phyloP scores from a whole-genome alignment of 371 early-diverging fungal genomes.

The Batrachochytrium dendrobatidis region DNA sequence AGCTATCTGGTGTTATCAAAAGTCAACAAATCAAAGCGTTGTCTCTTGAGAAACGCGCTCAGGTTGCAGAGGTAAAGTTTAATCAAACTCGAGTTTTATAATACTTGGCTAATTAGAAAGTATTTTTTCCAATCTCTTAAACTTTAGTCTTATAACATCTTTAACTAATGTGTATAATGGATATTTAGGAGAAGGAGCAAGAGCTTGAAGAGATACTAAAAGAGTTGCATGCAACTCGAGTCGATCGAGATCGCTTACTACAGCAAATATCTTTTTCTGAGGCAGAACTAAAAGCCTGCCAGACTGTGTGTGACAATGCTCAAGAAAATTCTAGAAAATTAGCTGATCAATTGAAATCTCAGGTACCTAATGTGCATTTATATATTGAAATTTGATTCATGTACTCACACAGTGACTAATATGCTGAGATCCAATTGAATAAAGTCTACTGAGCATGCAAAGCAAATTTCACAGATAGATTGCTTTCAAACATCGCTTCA shows the following conservation, averaged over 20 bases:
- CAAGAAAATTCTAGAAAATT: neutral
- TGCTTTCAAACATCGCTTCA: neutral
- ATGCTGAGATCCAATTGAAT: too few species aligned
- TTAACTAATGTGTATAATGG: neutral
- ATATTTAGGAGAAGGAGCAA: neutral
- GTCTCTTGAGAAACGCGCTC: conserved; percentile 16
- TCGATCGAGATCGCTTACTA: conserved; percentile 3
- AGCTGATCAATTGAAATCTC: neutral
- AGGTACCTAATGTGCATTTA: neutral
- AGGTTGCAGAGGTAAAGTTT: conserved; percentile 9
- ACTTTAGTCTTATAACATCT: neutral
- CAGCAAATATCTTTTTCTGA: neutral
- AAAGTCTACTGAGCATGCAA: neutral
- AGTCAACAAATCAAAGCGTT: conserved; percentile 30
- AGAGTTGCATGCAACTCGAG: too few species aligned
- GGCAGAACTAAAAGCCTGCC: neutral
- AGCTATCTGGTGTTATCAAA: conserved; percentile 21
- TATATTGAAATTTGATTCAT: neutral
- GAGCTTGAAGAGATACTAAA: neutral
- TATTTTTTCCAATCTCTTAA: neutral
- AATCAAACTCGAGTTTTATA: neutral
- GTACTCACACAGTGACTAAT: too few species aligned
- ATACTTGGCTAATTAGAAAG: neutral
- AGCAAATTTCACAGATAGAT: neutral
- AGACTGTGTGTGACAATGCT: neutral